Evolutionary conservation across 345 rosid species (phyloP), one percentile per base, ranked within the genome.

Genomic region (Salix brachista): DNA sequence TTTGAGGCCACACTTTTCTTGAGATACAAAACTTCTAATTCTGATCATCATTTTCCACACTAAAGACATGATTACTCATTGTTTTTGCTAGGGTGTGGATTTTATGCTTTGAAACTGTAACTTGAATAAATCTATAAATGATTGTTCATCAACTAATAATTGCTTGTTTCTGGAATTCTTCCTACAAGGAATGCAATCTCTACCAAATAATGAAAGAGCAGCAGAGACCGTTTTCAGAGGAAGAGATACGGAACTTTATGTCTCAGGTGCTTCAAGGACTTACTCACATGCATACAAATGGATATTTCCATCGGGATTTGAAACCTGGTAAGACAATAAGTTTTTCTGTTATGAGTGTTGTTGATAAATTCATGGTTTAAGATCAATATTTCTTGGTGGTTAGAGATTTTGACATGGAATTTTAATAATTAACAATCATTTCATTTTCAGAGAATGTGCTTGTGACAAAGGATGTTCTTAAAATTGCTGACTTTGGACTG

Each of bases 401-500:
- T 78, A 69, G 69, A 28, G 26, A 58, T 26, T 69, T 72, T 34
- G 37, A 26, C 1, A 13, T 70, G 48, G 65, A 70, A 75, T 75
- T 25, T 80, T 46, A 37, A 36, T 81, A 50, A 73, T 62, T 30
- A 28, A 73, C 69, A 32, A 19, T 65, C 19, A 11, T 75, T 28
- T 19, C 41, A 74, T 41, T 80, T 21, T 70, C 68, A 94, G 97
- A 94, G 85, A 94, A 94, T 77, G 79, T 94, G 91, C 90, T 92
- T 88, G 98, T 92, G 78, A 92, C 95, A 18, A 87, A 87, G 61
- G 83, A 89, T 67, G 80, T 89, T 77, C 89, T 92, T 71, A 94
- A 94, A 79, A 92, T 94, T 85, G 98, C 97, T 66, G 98, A 94
- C 85, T 91, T 94, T 89, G 98, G 98, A 70, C 83, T 94, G 79